Percentiles rank a stretch among this genome's conserved stretches.
These are phyloP conservation scores for Cyberlindnera euphorbiiphila DNA, from an alignment of 805 yeast genomes.

Conservation along the genomic window DNA sequence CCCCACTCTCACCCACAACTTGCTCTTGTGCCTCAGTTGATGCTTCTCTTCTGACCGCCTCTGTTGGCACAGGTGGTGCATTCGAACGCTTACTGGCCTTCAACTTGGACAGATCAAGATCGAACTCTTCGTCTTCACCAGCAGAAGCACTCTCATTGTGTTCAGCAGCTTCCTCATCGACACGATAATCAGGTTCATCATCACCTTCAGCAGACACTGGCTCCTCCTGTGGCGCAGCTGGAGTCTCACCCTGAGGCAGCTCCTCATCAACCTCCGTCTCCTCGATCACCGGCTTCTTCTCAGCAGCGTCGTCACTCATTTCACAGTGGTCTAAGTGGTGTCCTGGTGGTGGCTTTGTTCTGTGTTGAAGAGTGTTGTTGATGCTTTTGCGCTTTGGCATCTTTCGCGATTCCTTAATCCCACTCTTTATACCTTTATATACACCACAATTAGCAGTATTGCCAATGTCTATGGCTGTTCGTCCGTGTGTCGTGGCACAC, in stretches of 20 bases:
- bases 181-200: constrained; percentile 3
- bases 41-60: constrained; percentile 1
- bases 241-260: no score
- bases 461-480: not conserved
- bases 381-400: no score
- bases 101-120: constrained; percentile 21
- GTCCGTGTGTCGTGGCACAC: constrained; percentile 6
- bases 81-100: constrained; percentile 23
- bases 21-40: constrained; percentile 9
- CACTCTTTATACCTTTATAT: not conserved
- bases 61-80: constrained; percentile 5
- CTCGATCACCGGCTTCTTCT: not conserved
- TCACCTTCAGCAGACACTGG: not conserved
- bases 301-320: not conserved
- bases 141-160: constrained; percentile 8
- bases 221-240: not conserved
- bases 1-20: constrained; percentile 23
- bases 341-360: not conserved
- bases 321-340: no score
- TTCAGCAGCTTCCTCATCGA: constrained; percentile 1
- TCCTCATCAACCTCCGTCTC: not conserved
- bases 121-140: constrained; percentile 4
- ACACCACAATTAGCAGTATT: not conserved
- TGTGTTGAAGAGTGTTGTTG: no score
- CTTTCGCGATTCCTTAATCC: no score